A percentile compares a stretch with the other conserved stretches of the same genome.
Evolutionary conservation across 306 rosid species (phyloP).

Genomic region (Citrullus colocynthis): DNA sequence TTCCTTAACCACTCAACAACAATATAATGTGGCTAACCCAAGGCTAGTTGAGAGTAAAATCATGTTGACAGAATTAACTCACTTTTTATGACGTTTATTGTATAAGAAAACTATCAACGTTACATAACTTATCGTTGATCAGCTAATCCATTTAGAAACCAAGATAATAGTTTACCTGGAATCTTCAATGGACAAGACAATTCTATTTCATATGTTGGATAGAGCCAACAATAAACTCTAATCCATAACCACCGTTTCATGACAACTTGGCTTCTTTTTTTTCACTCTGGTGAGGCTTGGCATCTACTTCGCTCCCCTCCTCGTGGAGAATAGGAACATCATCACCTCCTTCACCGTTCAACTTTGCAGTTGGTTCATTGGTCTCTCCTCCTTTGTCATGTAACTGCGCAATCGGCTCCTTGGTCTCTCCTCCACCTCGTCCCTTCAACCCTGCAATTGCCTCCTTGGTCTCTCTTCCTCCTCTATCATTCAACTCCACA

Average conservation of each 20-base stretch:
- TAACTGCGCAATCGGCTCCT: too few relatives aligned
- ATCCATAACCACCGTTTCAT: neutral
- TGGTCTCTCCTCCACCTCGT: neutral
- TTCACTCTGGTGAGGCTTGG: neutral
- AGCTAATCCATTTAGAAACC: neutral
- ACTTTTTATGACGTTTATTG: too few relatives aligned
- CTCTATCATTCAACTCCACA: too few relatives aligned
- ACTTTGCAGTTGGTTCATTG: slow-evolving; percentile 12
- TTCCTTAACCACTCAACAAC: too few relatives aligned
- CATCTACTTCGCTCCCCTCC: slow-evolving; percentile 16
- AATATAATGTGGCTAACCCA: too few relatives aligned
- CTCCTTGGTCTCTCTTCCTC: slow-evolving; percentile 20
- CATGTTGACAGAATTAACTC: too few relatives aligned
- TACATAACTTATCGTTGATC: neutral
- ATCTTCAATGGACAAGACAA: neutral
- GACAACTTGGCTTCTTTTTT: neutral
- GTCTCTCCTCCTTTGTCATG: slow-evolving; percentile 6
- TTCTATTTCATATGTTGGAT: neutral
- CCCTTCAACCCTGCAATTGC: neutral
- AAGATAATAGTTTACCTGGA: neutral
- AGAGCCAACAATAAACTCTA: neutral
- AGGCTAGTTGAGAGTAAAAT: too few relatives aligned
- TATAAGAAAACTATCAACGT: neutral
- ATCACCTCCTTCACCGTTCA: neutral
- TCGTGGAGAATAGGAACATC: neutral